Base-by-base conservation (phyloP, 495 filamentous ascomycete genomes). In the Tirmania nivea region DNA sequence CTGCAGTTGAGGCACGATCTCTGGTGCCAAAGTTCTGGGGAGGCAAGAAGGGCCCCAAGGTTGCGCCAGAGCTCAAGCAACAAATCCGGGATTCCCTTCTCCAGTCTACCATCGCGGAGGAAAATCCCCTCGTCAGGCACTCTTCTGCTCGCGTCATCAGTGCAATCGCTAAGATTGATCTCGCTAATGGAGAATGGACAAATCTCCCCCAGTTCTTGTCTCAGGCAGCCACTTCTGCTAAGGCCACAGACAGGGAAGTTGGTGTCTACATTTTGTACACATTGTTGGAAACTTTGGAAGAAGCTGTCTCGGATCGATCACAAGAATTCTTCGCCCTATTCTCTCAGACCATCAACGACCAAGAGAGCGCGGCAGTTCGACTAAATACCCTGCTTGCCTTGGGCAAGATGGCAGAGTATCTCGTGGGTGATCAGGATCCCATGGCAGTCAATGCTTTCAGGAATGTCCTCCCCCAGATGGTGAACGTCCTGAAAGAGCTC, bases 311-410 rank as follows among this genome's bases (percentile, higher is more conserved):
- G 60, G 84, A 86, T 58, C 78, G 86, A 62, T 75, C 86, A 59
- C 64, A 70, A 48, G 79, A 84, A 57, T 75, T 96, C 35, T 84
- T 96, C 61, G 72, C 73, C 54, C 76, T 96, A 10, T 95, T 96
- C 71, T 70, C 68, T 66, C 83, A 77, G 67, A 94, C 87, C 12
- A 90, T 97, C 63, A 76, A 75, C 56, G 92, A 97, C 65, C 82
- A 82, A 17, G 82, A 94, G 69, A 94, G 84, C 67, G 73, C 80
- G 54, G 81, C 90, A 64, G 92, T 97, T 51, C 81, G 89, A 54
- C 78, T 93, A 68, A 97, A 95, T 70, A 93, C 88, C 25, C 81
- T 96, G 69, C 75, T 94, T 60, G 86, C 85, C n/a, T 75, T 95
- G 55, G 84, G 88, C 65, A 80, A 84, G 68, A 72, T 94, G 56